Conservation (phyloP, 106 monocot species). For the Amphibolis antarctica region DNA sequence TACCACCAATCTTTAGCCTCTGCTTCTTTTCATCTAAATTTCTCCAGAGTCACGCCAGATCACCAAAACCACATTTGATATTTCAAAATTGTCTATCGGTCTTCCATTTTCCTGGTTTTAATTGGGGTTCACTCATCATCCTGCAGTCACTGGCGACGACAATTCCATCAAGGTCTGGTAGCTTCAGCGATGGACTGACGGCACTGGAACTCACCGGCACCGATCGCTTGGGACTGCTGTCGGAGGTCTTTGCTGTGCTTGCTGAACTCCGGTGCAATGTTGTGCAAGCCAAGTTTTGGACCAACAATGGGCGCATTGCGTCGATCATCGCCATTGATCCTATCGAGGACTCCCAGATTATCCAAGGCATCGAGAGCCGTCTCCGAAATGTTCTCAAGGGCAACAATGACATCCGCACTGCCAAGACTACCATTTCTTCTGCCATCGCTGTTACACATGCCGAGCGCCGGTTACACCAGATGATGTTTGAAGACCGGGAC, state of each 20-base stretch:
- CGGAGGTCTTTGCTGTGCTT: conserved; percentile 61
- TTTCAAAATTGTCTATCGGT: no score
- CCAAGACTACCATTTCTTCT: conserved; percentile 15
- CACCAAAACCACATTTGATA: no score
- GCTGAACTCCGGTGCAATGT: conserved; percentile 45
- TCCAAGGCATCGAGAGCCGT: conserved; percentile 27
- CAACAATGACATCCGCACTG: conserved; percentile 24
- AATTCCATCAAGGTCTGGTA: not conserved
- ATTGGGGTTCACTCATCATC: not conserved
- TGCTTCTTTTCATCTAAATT: no score
- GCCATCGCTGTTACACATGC: conserved; percentile 14
- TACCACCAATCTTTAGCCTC: no score
- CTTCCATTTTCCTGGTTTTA: no score
- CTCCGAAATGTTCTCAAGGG: conserved; percentile 37
- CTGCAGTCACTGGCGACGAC: conserved; percentile 10
- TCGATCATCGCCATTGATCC: conserved; percentile 34
- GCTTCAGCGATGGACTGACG: conserved; percentile 21
- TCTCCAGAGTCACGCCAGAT: no score
- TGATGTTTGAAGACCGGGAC: conserved; percentile 58
- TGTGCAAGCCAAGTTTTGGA: conserved; percentile 48
- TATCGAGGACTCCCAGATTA: conserved; percentile 22
- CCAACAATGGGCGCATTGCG: conserved; percentile 51
- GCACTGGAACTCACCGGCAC: conserved; percentile 54
- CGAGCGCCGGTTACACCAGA: conserved; percentile 49
- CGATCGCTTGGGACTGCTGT: conserved; percentile 58